phyloP scores from a whole-genome alignment of 1,284 basidiomycete genomes.

The Heliocybe sulcata region DNA sequence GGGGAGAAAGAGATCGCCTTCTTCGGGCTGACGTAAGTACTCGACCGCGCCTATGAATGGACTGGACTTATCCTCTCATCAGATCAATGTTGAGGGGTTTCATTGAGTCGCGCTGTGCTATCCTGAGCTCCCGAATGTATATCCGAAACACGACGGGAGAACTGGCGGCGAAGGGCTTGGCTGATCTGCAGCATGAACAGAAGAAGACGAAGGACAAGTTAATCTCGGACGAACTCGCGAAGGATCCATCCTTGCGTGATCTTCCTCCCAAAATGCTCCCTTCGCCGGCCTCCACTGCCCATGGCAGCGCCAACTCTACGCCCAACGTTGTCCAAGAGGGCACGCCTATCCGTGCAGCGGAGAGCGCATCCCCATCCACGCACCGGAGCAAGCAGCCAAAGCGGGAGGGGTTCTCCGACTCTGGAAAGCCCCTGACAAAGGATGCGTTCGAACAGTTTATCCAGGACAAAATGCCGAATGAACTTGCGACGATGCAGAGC shows the following conservation, averaged over 20 bases:
- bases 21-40: conserved; percentile 66
- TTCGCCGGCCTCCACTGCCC: conserved; percentile 59
- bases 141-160: conserved; percentile 32
- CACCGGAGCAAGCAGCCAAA: not conserved
- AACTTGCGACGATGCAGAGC: too few species aligned
- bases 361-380: not conserved
- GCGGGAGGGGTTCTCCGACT: too few species aligned
- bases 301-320: conserved; percentile 67
- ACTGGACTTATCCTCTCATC: conserved; percentile 21
- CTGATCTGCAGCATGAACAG: not conserved
- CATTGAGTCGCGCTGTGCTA: conserved; percentile 54
- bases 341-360: not conserved
- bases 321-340: conserved; percentile 21
- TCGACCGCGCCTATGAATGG: conserved; percentile 12
- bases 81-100: conserved; percentile 71
- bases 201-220: conserved; percentile 16
- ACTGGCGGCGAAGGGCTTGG: not conserved
- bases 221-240: conserved; percentile 7
- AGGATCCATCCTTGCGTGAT: conserved; percentile 33
- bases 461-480: too few species aligned
- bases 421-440: too few species aligned
- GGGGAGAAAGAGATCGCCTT: conserved; percentile 69
- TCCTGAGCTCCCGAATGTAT: conserved; percentile 33
- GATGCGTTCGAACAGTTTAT: too few species aligned
- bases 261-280: conserved; percentile 56